phyloP scores from a whole-genome alignment of 169 alveolate species.

The Eimeria acervulina region DNA sequence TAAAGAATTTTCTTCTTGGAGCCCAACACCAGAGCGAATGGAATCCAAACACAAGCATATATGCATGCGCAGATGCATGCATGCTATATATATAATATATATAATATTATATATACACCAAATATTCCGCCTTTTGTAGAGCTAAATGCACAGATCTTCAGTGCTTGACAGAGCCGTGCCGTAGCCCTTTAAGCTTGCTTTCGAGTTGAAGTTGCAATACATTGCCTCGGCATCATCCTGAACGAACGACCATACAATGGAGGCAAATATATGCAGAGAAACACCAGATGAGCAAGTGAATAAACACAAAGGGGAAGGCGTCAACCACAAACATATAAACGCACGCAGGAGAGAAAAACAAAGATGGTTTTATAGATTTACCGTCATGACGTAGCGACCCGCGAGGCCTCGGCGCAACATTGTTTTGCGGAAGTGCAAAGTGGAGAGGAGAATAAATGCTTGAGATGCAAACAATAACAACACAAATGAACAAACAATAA shows the following conservation, averaged over 20 bases:
- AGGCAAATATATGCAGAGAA: no score
- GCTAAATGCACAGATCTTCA: no score
- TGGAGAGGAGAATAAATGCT: slow-evolving; percentile 1
- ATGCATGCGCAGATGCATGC: background rate
- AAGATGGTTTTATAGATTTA: background rate
- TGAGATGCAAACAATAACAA: background rate
- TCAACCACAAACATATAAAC: background rate
- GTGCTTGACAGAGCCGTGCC: background rate
- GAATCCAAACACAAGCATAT: background rate
- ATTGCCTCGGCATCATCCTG: background rate
- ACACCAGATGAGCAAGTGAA: no score
- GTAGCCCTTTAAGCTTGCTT: background rate
- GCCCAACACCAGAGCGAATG: background rate
- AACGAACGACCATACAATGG: background rate
- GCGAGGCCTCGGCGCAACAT: background rate
- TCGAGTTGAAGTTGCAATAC: background rate
- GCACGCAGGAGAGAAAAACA: background rate
- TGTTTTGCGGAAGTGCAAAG: slow-evolving; percentile 1
- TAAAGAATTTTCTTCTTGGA: no score
- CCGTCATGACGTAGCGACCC: background rate
- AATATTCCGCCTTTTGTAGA: no score
- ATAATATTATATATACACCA: no score
- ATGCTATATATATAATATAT: no score
- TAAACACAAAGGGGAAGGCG: no score
- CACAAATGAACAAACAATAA: background rate